Evolutionary conservation across 257 asterid genomes (phyloP), one percentile per base, ranked within the genome.

Genomic region (Mentha longifolia): DNA sequence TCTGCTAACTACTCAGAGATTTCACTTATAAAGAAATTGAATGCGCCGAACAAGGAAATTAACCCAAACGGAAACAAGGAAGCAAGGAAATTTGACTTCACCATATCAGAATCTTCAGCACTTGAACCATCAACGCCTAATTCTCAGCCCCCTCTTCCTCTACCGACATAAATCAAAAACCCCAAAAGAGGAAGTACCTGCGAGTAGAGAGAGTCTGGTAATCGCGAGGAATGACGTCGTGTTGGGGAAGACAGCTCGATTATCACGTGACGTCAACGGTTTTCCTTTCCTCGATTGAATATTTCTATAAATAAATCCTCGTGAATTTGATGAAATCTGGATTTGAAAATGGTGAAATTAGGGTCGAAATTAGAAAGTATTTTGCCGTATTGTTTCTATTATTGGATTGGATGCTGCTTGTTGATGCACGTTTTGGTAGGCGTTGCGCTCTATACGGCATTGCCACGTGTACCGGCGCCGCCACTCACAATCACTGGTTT

Each of bases 201-300:
- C 31, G 19, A 56, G 3, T 16, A 43, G 51, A 46, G 76, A 56
- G 9, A 65, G 66, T 25, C 42, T 54, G 56, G 52, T 22, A 76
- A 65, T 72, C 62, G 58, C 33, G 43, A 39, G 31, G 57, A 54
- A 43, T 39, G 60, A 50, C 17, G 55, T 9, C n/a, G 25, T 20
- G 64, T 60, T 28, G 62, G 19, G 56, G 68, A 55, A 50, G 74
- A 17, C 20, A 50, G 74, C 65, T 70, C 71, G 54, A n/a, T 51
- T 70, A 62, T 68, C 74, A 76, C 22, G 77, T 69, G 81, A 69
- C n/a, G 43, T 33, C 61, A 67, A 41, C 78, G 7, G 51, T n/a
- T 28, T 58, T 25, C 28, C 28, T 25, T 2, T 58, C 41, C 51
- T 65, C 67, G 76, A 76, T 80, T 81, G 68, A 76, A 39, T 46